Evolutionary conservation across 2,329 filamentous ascomycete species (phyloP).

Genomic region (Phaeomoniella chlamydospora): DNA sequence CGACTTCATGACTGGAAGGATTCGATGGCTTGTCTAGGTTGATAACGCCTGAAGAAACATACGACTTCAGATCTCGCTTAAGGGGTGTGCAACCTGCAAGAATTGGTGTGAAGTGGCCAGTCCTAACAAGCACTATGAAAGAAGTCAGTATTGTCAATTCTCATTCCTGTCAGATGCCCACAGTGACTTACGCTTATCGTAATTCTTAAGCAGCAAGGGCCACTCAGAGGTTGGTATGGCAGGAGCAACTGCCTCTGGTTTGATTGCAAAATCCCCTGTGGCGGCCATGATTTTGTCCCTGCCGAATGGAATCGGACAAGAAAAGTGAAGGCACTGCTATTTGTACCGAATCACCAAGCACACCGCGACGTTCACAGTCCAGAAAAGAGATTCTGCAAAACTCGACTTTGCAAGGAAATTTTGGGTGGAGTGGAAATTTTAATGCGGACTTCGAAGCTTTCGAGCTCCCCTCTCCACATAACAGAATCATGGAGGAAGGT

Average conservation of each 20-base stretch:
- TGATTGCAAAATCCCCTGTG: slow-evolving; percentile 64
- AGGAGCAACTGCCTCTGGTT: slow-evolving; percentile 72
- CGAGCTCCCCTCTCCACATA: background rate
- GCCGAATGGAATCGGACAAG: background rate
- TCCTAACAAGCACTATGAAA: slow-evolving; percentile 67
- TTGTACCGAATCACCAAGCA: too few relatives aligned
- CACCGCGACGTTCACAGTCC: too few relatives aligned
- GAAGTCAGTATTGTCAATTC: slow-evolving; percentile 6
- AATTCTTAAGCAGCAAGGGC: slow-evolving; percentile 93
- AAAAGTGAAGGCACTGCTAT: too few relatives aligned
- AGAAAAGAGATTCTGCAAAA: too few relatives aligned
- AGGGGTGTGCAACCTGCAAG: slow-evolving; percentile 81
- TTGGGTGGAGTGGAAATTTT: slow-evolving; percentile 2
- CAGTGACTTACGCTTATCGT: slow-evolving; percentile 62
- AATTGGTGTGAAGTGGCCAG: slow-evolving; percentile 93
- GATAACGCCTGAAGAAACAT: slow-evolving; percentile 94
- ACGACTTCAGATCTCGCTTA: slow-evolving; percentile 90
- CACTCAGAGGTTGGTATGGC: slow-evolving; percentile 74
- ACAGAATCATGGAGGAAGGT: background rate
- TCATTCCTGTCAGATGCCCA: slow-evolving; percentile 2
- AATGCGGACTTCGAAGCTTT: background rate
- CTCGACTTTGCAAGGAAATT: slow-evolving; percentile 4
- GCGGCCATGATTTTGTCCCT: background rate
- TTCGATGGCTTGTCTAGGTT: slow-evolving; percentile 97
- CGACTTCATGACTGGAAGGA: slow-evolving; percentile 95